Conservation (phyloP, 495 filamentous ascomycete species). For the Penicillium longicatenatum region DNA sequence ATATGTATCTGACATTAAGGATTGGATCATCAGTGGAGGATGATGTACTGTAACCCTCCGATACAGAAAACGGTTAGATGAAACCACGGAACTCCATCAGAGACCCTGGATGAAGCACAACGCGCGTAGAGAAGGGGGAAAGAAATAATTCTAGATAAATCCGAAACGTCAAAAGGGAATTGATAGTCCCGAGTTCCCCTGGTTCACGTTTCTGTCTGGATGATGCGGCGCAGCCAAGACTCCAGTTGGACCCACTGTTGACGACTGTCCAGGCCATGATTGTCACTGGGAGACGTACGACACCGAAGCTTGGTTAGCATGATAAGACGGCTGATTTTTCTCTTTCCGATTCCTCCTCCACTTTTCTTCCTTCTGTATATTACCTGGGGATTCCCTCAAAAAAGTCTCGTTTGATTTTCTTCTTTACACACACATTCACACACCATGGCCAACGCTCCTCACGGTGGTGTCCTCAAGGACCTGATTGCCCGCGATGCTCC, state of each 20-base stretch:
- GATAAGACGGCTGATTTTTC: slow-evolving; percentile 3
- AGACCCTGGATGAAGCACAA: background rate
- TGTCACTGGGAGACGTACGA: slow-evolving; percentile 2
- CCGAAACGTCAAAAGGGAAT: slow-evolving; percentile 13
- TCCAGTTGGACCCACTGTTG: slow-evolving; percentile 28
- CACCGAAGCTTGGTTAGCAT: slow-evolving; percentile 5
- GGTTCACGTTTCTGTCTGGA: slow-evolving; percentile 15
- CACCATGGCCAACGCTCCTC: slow-evolving; percentile 79
- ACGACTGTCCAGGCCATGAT: slow-evolving; percentile 23
- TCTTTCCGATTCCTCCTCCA: slow-evolving; percentile 10
- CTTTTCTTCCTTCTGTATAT: slow-evolving; percentile 12
- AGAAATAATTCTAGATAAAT: slow-evolving; percentile 8
- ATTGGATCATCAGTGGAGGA: too few species aligned
- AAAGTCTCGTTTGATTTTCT: slow-evolving; percentile 12
- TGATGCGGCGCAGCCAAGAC: slow-evolving; percentile 21
- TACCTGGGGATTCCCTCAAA: slow-evolving; percentile 4
- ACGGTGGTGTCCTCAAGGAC: slow-evolving; percentile 97
- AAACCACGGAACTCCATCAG: background rate
- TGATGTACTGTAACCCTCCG: too few species aligned
- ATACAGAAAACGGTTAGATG: background rate
- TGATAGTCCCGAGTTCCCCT: slow-evolving; percentile 9
- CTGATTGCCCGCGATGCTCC: slow-evolving; percentile 86
- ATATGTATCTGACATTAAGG: too few species aligned
- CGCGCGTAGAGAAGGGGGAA: background rate
- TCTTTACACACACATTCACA: slow-evolving; percentile 17